A percentile compares a stretch with the other conserved stretches of the same genome.
These are phyloP conservation scores for Rugosomyces carneus DNA, from an alignment of 1,284 basidiomycete genomes.

Conservation along the genomic window DNA sequence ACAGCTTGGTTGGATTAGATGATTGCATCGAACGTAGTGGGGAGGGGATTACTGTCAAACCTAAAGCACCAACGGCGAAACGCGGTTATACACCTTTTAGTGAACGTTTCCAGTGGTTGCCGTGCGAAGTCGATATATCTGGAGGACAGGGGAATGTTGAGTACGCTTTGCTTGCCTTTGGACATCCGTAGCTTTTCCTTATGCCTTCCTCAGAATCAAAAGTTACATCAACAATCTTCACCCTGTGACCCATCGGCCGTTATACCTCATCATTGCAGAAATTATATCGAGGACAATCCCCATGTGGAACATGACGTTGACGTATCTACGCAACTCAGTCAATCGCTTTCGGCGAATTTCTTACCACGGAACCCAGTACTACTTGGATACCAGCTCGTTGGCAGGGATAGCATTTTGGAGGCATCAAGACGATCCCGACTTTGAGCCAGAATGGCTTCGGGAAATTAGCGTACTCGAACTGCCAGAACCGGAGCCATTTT, in stretches of 20 bases:
- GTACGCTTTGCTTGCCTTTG: background rate
- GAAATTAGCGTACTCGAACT: conserved; percentile 16
- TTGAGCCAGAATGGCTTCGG: conserved; percentile 10
- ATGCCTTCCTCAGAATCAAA: conserved; percentile 6
- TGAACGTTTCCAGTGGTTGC: conserved; percentile 31
- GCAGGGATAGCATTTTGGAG: conserved; percentile 10
- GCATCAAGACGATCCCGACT: conserved; percentile 10
- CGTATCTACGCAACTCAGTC: conserved; percentile 12
- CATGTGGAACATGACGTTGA: conserved; percentile 19
- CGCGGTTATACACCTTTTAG: conserved; percentile 8
- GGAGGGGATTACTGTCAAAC: background rate
- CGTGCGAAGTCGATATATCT: conserved; percentile 20
- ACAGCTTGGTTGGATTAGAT: conserved; percentile 9
- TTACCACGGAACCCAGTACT: too few relatives aligned
- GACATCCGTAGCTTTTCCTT: background rate
- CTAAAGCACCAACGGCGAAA: background rate
- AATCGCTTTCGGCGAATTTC: too few relatives aligned
- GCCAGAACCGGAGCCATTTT: conserved; percentile 20
- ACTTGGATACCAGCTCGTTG: conserved; percentile 3
- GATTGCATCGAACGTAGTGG: conserved; percentile 13
- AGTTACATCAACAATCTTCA: conserved; percentile 21
- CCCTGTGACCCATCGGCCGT: conserved; percentile 11
- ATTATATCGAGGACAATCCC: conserved; percentile 17
- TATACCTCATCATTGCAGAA: conserved; percentile 16
- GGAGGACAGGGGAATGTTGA: conserved; percentile 1